A percentile compares a stretch with the other conserved stretches of the same genome.
Evolutionary conservation across 331 rosid genomes (phyloP).

Genomic region (Pyracantha coccinea): DNA sequence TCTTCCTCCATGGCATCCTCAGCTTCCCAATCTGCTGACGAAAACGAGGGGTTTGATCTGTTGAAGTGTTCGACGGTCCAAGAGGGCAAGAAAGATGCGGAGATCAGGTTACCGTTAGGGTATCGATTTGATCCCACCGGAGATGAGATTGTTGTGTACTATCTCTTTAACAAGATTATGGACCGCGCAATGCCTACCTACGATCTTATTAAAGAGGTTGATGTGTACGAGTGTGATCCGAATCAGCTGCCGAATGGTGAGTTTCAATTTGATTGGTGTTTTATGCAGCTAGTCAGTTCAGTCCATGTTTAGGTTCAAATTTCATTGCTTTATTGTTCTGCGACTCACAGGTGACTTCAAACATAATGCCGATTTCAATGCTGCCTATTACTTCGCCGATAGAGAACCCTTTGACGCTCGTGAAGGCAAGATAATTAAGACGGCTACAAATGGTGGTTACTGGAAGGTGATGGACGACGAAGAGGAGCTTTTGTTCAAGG

Average conservation of each 20-base stretch:
- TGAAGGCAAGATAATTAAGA: not conserved
- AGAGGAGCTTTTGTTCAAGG: not conserved
- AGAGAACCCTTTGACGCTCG: not conserved
- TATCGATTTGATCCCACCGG: not conserved
- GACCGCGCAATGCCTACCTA: not conserved
- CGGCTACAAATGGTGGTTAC: not conserved
- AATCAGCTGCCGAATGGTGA: not conserved
- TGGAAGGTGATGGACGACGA: not conserved
- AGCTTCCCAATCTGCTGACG: not conserved
- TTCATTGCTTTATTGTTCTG: not conserved
- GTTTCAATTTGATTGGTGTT: not conserved
- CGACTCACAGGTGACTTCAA: not conserved
- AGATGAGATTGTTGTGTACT: not conserved
- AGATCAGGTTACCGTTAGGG: not conserved
- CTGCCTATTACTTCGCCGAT: not conserved
- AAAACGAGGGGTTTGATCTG: not conserved
- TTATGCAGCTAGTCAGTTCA: not conserved
- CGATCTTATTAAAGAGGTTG: not conserved
- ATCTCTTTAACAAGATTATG: not conserved
- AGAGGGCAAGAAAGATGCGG: not conserved
- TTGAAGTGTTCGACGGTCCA: not conserved
- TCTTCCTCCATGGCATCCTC: not conserved
- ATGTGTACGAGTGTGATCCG: not conserved
- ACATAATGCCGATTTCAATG: not conserved
- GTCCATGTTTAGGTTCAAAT: not conserved